A percentile compares a stretch with the other conserved stretches of the same genome.
phyloP scores from a whole-genome alignment of 2,329 filamentous ascomycete species.

The Ceratocystis papillata region DNA sequence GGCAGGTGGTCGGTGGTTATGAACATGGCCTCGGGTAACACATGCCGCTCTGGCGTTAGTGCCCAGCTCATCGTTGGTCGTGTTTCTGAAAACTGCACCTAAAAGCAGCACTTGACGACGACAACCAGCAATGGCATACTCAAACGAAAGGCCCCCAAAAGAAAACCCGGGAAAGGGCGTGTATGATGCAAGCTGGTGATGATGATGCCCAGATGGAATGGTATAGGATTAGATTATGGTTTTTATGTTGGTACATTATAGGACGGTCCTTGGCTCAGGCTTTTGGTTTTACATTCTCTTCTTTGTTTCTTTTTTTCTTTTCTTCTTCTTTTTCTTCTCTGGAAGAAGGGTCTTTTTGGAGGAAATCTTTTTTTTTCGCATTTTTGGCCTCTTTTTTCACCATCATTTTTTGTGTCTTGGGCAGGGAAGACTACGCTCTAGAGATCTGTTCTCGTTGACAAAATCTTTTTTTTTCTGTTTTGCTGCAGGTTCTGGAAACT shows the following conservation, averaged over 20 bases:
- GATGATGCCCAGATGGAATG: background rate
- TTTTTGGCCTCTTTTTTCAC: background rate
- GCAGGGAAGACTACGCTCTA: too few relatives aligned
- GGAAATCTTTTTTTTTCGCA: background rate
- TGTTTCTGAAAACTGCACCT: constrained; percentile 13
- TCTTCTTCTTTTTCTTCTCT: constrained; percentile 8
- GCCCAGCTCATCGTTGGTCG: constrained; percentile 15
- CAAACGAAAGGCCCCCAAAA: background rate
- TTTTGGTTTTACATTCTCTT: constrained; percentile 11
- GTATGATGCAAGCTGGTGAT: background rate
- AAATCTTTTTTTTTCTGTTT: background rate
- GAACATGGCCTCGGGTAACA: constrained; percentile 44
- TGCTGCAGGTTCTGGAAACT: constrained; percentile 19
- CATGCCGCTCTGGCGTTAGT: constrained; percentile 34
- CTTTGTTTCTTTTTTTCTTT: constrained; percentile 19
- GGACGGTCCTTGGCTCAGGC: constrained; percentile 15
- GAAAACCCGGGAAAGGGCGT: background rate
- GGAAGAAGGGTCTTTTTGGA: constrained; percentile 14
- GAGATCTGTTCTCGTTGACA: background rate
- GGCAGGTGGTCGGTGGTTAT: constrained; percentile 44
- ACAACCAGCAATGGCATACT: background rate
- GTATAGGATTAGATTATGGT: constrained; percentile 5
- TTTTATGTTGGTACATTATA: constrained; percentile 13
- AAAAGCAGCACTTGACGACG: background rate
- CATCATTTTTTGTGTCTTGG: background rate